Evolutionary conservation across 1,139 yeast genomes (phyloP).

Genomic region (Pichia terricola): DNA sequence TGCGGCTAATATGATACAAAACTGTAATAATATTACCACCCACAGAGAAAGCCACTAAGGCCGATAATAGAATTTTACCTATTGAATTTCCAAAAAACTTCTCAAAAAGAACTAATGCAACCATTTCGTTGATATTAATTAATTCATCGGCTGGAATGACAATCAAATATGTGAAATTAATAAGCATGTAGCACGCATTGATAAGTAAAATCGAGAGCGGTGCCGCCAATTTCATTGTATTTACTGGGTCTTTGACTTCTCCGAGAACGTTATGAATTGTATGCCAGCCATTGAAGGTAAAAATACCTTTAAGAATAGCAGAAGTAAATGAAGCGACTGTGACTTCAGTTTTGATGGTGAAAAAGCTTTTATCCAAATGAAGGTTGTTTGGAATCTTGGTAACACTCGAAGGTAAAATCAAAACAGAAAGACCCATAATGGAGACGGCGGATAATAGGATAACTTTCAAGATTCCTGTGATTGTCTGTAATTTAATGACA

Average conservation of each 20-base stretch:
- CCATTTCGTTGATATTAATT: constrained; percentile 38
- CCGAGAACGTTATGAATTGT: constrained; percentile 49
- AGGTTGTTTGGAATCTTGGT: constrained; percentile 26
- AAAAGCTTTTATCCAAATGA: constrained; percentile 16
- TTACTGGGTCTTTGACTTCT: constrained; percentile 47
- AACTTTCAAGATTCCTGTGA: constrained; percentile 43
- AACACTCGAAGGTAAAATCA: constrained; percentile 32
- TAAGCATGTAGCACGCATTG: constrained; percentile 38
- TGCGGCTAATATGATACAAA: constrained; percentile 46
- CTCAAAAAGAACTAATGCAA: constrained; percentile 48
- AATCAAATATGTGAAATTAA: constrained; percentile 44
- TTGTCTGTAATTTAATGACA: constrained; percentile 43
- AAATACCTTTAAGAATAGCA: constrained; percentile 45
- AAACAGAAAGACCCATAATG: constrained; percentile 40
- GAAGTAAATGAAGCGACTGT: constrained; percentile 36
- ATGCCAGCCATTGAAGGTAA: constrained; percentile 54
- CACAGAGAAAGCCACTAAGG: constrained; percentile 47
- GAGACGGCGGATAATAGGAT: constrained; percentile 36
- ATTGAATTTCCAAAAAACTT: constrained; percentile 42
- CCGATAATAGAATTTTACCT: constrained; percentile 41
- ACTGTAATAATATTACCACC: constrained; percentile 56
- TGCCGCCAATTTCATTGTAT: constrained; percentile 47
- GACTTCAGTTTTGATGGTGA: constrained; percentile 26
- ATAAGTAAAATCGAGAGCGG: constrained; percentile 40
- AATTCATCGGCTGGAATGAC: constrained; percentile 46